Base-by-base conservation (phyloP, 2,329 filamentous ascomycete species). In the Thyridium curvatum region DNA sequence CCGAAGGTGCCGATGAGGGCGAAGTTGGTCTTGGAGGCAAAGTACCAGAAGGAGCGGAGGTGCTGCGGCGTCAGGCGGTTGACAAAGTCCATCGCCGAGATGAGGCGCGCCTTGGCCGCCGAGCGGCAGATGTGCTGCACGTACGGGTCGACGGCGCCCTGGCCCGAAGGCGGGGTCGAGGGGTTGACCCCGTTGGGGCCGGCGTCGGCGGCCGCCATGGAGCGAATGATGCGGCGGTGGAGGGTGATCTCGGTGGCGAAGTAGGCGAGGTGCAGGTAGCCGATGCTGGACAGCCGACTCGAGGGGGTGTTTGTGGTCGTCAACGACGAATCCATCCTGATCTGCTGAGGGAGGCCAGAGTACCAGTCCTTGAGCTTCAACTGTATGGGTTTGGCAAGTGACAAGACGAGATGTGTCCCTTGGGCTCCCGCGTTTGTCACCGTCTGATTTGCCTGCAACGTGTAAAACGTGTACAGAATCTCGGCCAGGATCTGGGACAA, bases 51-150 rank as follows among this genome's bases (percentile, higher is more conserved):
- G 0, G 87, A 78, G n/a, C 84, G 80, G 21, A 96, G 73, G 52
- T 97, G 90, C 29, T 82, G 79, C 1, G 88, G 87, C 33, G 85
- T 88, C 26, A 97, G 76, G 1, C 91, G 83, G 62, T 96, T 96
- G 52, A 95, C 89, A 61, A 96, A 95, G 59, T 97, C 91, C 86
- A 97, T 94, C 46, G 90, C 89, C 16, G 86, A 94, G 55, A 96
- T 95, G 28, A 97, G 74, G 6, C 91, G 84, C 0, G 91, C 94
- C 60, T 96, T 96, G 38, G 91, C 91, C 4, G 91, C 91, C 41
- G 84, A 90, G 38, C 91, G 88, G 62, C 90, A 95, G 50, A 96
- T 95, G 61, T 94, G 87, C 40, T 89, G 77, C 36, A 94, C 79
- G 52, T 96, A 94, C 0, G 83, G 76, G 55, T 94, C 87, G 30